A percentile compares a stretch with the other conserved stretches of the same genome.
Conservation (phyloP, 2,329 filamentous ascomycete genomes). For the Ophiostoma ulmi region DNA sequence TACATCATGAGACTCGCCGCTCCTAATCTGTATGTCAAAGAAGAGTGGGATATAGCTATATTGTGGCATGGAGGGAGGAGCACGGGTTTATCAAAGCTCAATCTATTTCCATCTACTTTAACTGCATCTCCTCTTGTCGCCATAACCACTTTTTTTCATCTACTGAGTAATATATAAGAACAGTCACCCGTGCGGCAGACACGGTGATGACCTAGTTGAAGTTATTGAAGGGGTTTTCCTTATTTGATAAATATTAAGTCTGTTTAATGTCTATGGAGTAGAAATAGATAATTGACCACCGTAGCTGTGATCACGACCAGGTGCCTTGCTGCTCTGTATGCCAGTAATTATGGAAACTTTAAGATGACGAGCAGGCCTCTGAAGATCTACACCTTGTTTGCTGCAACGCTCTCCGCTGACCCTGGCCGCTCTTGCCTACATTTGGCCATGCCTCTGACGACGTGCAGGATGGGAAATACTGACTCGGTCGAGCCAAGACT, state of each 20-base stretch:
- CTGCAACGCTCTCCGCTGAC: constrained; percentile 10
- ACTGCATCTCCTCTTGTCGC: constrained; percentile 3
- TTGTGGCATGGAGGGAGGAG: constrained; percentile 11
- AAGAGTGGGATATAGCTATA: background rate
- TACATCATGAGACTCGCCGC: constrained; percentile 2
- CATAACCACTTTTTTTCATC: background rate
- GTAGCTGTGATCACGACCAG: constrained; percentile 15
- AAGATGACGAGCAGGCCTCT: background rate
- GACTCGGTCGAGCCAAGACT: constrained; percentile 1
- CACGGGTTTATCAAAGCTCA: background rate
- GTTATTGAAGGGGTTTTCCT: background rate
- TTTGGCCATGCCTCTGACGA: constrained; percentile 3
- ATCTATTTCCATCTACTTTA: background rate
- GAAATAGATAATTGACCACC: background rate
- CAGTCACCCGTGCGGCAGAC: background rate
- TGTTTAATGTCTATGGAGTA: background rate
- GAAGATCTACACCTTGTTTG: background rate
- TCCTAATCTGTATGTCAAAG: background rate
- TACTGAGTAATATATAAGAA: background rate
- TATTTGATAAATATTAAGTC: too few species aligned
- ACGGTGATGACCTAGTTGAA: background rate
- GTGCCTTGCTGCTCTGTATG: constrained; percentile 6
- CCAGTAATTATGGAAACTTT: constrained; percentile 6
- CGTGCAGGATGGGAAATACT: constrained; percentile 6
- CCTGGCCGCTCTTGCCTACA: constrained; percentile 7